Base-by-base conservation (phyloP, 31 red algal genomes). In the Bonnemaisonia californica region DNA sequence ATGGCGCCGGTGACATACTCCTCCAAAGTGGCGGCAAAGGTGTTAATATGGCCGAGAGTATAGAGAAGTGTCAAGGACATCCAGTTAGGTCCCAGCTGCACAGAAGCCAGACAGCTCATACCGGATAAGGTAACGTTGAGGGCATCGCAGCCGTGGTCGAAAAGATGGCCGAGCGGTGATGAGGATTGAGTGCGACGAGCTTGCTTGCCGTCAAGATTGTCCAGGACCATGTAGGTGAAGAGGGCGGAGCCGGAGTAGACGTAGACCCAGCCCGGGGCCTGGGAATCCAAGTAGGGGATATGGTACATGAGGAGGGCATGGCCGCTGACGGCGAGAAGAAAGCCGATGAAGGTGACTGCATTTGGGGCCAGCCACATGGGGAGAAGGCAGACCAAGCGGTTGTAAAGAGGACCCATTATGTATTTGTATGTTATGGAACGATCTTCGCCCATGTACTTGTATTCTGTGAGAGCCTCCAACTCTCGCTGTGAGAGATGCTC, bases 61-160 rank as follows among this genome's bases (percentile, higher is more conserved):
- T 76, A 83, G 35, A 95, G 33, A 63, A 92, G 27, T 32, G 60
- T 60, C 45, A 86, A 35, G 29, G 89, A 58, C 62, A 62, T 58
- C 12, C 79, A 19, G 32, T 61, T 54, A 34, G 59, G 48, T 28
- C 88, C 88, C 3, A 94, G 60, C 36, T 84, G 84, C 7, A 92
- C 32, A 66, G 76, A 57, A 28, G 88, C 77, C 38, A 88, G 42
- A 23, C 91, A 45, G 34, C 54, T 95, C 54, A 98, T 62, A n/a
- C 95, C 95, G 22, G 91, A 83, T n/a, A 98, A 18, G 27, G 92
- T 92, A 37, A 95, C 84, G 72, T 98, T 98, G 40, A 98, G 71
- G 3, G 95, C 89, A 76, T 98, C 95, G 82, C 95, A 98, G 27
- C 92, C 95, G 68, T 98, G 95, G 79, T 98, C 95, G 66, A 98